Conservation (phyloP, 2,329 filamentous ascomycete genomes). For the Aspergillus brunneoviolaceus region DNA sequence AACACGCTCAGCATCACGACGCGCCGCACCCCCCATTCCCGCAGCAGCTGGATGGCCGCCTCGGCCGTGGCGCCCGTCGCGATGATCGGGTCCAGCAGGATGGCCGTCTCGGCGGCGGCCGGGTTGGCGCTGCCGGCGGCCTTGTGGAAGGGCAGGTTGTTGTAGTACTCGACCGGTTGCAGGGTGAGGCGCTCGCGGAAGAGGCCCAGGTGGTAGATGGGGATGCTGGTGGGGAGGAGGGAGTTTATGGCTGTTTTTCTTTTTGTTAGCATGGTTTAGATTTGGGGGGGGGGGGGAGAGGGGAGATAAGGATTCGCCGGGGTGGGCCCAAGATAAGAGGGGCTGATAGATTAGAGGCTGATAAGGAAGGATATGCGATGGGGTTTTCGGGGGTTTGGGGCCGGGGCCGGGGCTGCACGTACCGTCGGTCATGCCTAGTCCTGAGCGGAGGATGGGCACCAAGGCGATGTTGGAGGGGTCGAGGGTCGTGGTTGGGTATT, state of each 20-base stretch:
- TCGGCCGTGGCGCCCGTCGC: slow-evolving; percentile 88
- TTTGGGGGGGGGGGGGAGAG: neutral
- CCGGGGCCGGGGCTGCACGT: slow-evolving; percentile 8
- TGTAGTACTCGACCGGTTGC: slow-evolving; percentile 94
- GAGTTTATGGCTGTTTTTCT: slow-evolving; percentile 63
- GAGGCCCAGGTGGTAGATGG: slow-evolving; percentile 90
- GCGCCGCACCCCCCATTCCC: slow-evolving; percentile 85
- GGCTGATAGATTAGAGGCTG: too few species aligned
- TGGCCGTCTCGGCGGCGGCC: slow-evolving; percentile 63
- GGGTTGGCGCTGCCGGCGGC: slow-evolving; percentile 32
- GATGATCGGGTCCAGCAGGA: slow-evolving; percentile 88
- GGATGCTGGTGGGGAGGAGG: slow-evolving; percentile 75
- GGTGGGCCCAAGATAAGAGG: too few species aligned
- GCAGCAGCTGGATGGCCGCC: slow-evolving; percentile 83
- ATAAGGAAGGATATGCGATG: neutral
- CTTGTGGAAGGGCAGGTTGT: slow-evolving; percentile 75
- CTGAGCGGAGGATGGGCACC: slow-evolving; percentile 89
- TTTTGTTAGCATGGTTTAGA: neutral
- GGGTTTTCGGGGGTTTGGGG: too few species aligned
- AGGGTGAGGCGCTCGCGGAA: slow-evolving; percentile 88
- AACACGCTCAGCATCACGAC: slow-evolving; percentile 76
- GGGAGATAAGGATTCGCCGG: neutral
- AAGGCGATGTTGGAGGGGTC: slow-evolving; percentile 70
- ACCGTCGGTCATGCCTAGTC: slow-evolving; percentile 88
- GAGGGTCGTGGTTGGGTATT: slow-evolving; percentile 67